Conservation (phyloP, 768 basidiomycete species). For the Russula compacta region DNA sequence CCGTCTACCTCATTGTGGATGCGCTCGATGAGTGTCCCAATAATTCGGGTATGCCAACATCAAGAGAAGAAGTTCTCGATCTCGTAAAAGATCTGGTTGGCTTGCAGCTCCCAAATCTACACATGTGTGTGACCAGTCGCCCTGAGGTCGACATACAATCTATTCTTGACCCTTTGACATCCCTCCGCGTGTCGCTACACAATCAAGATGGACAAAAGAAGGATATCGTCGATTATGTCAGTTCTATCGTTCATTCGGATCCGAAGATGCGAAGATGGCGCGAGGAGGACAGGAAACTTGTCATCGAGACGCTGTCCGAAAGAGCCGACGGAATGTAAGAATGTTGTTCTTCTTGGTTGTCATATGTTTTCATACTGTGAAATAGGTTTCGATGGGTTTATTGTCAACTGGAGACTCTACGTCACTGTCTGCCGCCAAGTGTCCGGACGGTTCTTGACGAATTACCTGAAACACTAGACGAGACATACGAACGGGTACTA, state of each 20-base stretch:
- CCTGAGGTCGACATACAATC: neutral
- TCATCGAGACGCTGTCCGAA: neutral
- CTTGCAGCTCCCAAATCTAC: neutral
- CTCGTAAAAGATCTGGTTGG: neutral
- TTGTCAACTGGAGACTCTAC: neutral
- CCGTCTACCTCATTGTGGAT: neutral
- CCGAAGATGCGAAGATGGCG: conserved; percentile 1
- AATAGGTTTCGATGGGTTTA: neutral
- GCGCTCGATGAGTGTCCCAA: neutral
- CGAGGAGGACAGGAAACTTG: neutral
- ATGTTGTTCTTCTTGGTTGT: neutral
- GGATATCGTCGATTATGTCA: neutral
- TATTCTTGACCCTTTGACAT: neutral
- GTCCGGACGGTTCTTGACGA: neutral
- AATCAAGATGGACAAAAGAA: neutral
- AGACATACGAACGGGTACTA: neutral
- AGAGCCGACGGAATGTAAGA: conserved; percentile 2
- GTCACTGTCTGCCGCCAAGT: neutral
- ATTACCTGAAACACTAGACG: neutral
- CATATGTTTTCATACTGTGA: neutral
- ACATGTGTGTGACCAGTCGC: neutral
- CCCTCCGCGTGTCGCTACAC: neutral
- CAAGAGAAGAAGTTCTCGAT: neutral
- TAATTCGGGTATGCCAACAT: neutral
- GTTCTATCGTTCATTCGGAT: neutral